These are phyloP conservation scores for Salix brachista DNA, from an alignment of 345 rosid genomes.

Conservation along the genomic window DNA sequence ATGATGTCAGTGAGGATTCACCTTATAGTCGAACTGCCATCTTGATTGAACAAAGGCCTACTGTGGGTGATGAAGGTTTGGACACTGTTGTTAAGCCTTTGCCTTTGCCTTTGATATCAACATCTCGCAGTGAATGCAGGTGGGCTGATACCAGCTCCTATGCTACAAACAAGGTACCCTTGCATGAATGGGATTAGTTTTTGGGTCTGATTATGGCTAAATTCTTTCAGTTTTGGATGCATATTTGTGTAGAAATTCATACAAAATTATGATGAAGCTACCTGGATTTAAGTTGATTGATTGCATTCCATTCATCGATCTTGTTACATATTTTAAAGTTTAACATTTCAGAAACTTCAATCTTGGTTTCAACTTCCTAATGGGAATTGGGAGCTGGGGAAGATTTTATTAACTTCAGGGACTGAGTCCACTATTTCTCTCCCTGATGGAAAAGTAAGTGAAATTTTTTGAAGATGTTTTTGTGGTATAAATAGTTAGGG, in stretches of 20 bases:
- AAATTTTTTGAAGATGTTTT: conserved; percentile 9
- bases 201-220: conserved; percentile 1
- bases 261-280: conserved; percentile 5
- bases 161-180: conserved; percentile 66
- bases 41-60: conserved; percentile 47
- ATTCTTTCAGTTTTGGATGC: background rate
- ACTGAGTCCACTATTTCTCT: conserved; percentile 60
- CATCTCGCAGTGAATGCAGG: conserved; percentile 47
- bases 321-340: conserved; percentile 19
- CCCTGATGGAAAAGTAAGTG: conserved; percentile 75
- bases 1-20: conserved; percentile 55
- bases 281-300: background rate
- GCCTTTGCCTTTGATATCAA: conserved; percentile 52
- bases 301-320: conserved; percentile 2
- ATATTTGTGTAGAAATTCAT: background rate
- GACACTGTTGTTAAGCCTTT: conserved; percentile 42
- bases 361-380: conserved; percentile 82
- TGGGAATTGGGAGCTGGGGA: conserved; percentile 88
- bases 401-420: conserved; percentile 62
- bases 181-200: background rate
- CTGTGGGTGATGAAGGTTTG: conserved; percentile 39
- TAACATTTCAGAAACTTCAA: conserved; percentile 63
- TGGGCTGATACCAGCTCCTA: conserved; percentile 79
- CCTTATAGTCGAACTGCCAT: conserved; percentile 52
- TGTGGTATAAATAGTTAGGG: conserved; percentile 10